Evolutionary conservation across 352 stramenopile species (phyloP), one percentile per base, ranked within the genome.

Genomic region (Saprolegnia parasitica): DNA sequence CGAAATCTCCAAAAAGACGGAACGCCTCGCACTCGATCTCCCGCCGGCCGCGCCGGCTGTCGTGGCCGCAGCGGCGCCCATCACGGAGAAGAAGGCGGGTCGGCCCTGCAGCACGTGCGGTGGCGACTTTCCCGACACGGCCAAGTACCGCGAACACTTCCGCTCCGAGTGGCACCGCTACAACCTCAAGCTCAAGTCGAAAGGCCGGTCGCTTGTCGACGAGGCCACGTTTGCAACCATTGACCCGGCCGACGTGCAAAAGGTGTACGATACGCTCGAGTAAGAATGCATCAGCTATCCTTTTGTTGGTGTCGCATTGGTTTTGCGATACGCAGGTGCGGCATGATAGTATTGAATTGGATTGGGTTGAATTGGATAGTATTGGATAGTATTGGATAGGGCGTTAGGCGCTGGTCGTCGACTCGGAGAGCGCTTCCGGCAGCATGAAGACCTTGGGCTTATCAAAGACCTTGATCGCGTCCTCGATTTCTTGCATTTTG

Each of bases 171-270:
- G 95, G 93, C 95, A 98, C 75, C 86, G 93, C 42, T 98, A 98
- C 81, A 99, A 99, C 78, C 87, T 98, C 46, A 98, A 98, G 73
- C 76, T 97, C 40, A 99, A 99, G 75, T 78, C 96, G 54, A 96
- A 94, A 67, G 94, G 91, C 65, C 74, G 82, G 62, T 58, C 79
- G 5, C 68, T 90, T 23, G 84, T 98, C 64, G 83, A 76, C 56
- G 79, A 91, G 72, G 78, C 74, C 23, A 77, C 81, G 13, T 95
- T 93, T 65, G 68, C 79, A 8, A 62, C 74, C 15, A 74, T 93
- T 18, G 76, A 85, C 54, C 26, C 68, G 2, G 79, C 86, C 6
- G 81, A 91, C 18, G 68, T 95, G 15, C 79, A 88, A 49, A 60
- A 40, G 0, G 89, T 90, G 49, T 84, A 92, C 40, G 75, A 83